Base-by-base conservation (phyloP, 768 basidiomycete genomes). In the Lactifluus pinguis region DNA sequence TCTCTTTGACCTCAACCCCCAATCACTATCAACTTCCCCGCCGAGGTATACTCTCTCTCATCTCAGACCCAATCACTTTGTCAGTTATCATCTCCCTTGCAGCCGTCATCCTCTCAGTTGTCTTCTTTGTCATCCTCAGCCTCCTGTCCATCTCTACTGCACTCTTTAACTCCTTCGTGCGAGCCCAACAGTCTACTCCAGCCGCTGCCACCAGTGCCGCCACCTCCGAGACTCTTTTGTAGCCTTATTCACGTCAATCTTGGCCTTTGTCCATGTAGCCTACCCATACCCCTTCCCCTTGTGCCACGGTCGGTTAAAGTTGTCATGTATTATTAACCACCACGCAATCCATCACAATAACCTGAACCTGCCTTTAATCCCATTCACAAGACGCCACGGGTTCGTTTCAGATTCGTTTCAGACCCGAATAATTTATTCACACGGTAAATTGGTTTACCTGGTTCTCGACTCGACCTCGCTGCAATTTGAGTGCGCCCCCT, bases 401-500 rank as follows among this genome's bases (percentile, higher is more conserved):
- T 0, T 25, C 25, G 82, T 94, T 74, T 30, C 38, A 29, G 42
- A 38, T 0, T 25, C 25, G 82, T 94, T 74, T 30, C 38, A 29
- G 42, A 38, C 30, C 21, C n/a, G 34, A 30, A 34, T 13, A 34
- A 17, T 59, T 30, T 47, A 41, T 32, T 34, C 49, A 34, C 21
- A 45, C 2, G 15, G 13, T 4, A 17, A 25, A 7, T 25, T 25
- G 25, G 69, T 79, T 71, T 61, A 85, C 88, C 84, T 62, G 92
- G 92, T 95, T 38, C 85, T 79, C 10, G 87, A 84, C 85, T 79
- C 10, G 87, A 84, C 2, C 92, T 91, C 17, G 87, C 82, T 14
- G 83, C 89, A 39, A 94, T 84, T 68, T 95, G 88, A n/a, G 91
- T 93, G 61, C 88, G 74, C 29, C 91, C 92, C 36, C 91, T 92